A percentile compares a stretch with the other conserved stretches of the same genome.
phyloP scores from a whole-genome alignment of 1,139 yeast species.

The Yamadazyma jaroonii region DNA sequence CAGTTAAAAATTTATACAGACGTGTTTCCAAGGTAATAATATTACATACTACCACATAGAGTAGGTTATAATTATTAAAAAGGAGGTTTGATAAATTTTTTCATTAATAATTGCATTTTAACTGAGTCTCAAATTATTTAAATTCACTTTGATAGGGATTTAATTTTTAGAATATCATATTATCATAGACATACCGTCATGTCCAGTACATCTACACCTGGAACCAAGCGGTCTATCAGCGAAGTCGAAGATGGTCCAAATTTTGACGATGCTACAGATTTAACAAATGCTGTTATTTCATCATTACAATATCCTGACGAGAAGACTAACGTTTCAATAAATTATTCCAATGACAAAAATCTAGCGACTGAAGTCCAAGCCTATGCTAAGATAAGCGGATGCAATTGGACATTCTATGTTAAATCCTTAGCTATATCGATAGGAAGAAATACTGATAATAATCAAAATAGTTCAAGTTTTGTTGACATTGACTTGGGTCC shows the following conservation, averaged over 20 bases:
- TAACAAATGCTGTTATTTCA: conserved; percentile 52
- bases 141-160: too few relatives aligned
- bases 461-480: conserved; percentile 15
- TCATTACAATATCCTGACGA: conserved; percentile 49
- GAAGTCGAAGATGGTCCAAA: conserved; percentile 24
- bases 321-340: conserved; percentile 46
- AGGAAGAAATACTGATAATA: conserved; percentile 76
- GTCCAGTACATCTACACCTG: conserved; percentile 27
- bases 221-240: conserved; percentile 25
- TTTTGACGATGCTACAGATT: conserved; percentile 51
- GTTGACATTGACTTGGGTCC: conserved; percentile 94
- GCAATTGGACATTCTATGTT: conserved; percentile 90
- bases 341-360: conserved; percentile 65
- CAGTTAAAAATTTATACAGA: too few relatives aligned
- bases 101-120: too few relatives aligned
- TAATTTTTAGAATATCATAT: too few relatives aligned
- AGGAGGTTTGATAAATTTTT: too few relatives aligned
- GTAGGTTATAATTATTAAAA: not conserved
- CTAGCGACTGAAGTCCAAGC: conserved; percentile 89
- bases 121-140: too few relatives aligned
- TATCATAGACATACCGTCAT: conserved; percentile 7
- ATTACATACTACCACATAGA: not conserved
- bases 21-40: too few relatives aligned
- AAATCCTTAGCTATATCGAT: conserved; percentile 74
- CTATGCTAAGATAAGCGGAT: conserved; percentile 93